Evolutionary conservation across 1,139 yeast species (phyloP).

Genomic region (Hyphopichia khmerensis): DNA sequence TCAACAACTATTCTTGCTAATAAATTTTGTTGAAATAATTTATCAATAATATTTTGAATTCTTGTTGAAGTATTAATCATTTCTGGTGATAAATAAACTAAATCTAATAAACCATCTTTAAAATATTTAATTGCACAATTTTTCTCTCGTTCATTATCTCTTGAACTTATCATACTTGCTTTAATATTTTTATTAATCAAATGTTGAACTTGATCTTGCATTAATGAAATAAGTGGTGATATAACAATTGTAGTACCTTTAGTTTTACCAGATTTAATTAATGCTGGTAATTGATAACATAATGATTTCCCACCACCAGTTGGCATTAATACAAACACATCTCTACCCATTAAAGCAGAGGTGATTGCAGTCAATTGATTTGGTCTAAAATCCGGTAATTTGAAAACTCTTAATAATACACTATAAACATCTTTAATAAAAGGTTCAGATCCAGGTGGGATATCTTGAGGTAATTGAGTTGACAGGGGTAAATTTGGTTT

Average conservation of each 20-base stretch:
- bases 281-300: conserved; percentile 94
- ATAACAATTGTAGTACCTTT: conserved; percentile 87
- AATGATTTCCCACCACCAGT: conserved; percentile 98
- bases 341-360: conserved; percentile 76
- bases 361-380: conserved; percentile 87
- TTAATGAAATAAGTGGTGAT: conserved; percentile 90
- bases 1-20: conserved; percentile 91
- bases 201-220: conserved; percentile 97
- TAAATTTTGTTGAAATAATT: conserved; percentile 51
- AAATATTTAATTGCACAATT: conserved; percentile 62
- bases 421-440: conserved; percentile 57
- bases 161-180: conserved; percentile 90
- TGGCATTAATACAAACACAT: conserved; percentile 96
- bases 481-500: not conserved
- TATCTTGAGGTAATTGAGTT: conserved; percentile 7
- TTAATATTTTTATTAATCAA: conserved; percentile 61
- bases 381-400: conserved; percentile 66
- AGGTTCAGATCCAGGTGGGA: conserved; percentile 33
- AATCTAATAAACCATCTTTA: conserved; percentile 63
- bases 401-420: conserved; percentile 59
- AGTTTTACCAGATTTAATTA: conserved; percentile 71
- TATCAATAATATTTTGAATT: conserved; percentile 63
- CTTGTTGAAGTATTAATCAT: conserved; percentile 80
- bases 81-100: conserved; percentile 92
- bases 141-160: conserved; percentile 63